Conservation (phyloP, 1,139 yeast species). For the Hansenula sp. region DNA sequence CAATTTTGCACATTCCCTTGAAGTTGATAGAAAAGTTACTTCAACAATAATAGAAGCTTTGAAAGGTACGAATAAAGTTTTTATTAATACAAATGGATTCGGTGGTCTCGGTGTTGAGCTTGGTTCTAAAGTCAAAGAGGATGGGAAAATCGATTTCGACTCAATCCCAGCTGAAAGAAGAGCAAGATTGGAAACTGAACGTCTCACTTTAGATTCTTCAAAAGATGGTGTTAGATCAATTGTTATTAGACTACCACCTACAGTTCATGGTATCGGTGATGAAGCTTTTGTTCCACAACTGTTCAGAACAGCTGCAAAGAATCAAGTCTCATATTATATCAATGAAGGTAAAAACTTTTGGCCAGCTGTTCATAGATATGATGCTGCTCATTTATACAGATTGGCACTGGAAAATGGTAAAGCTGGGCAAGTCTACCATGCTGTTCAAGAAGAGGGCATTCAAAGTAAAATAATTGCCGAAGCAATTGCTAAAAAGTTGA, state of each 20-base stretch:
- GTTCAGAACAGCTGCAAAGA: constrained; percentile 11
- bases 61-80: neutral
- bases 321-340: constrained; percentile 21
- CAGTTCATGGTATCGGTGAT: constrained; percentile 29
- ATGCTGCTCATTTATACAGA: constrained; percentile 18
- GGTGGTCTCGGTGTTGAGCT: neutral
- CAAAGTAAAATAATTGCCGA: constrained; percentile 23
- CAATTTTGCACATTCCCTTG: neutral
- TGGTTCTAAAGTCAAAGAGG: too few relatives aligned
- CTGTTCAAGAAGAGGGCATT: constrained; percentile 23
- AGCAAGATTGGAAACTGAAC: neutral
- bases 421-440: constrained; percentile 26
- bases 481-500: constrained; percentile 21
- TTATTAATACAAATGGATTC: neutral
- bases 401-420: constrained; percentile 27
- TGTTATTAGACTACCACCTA: constrained; percentile 26
- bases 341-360: constrained; percentile 28
- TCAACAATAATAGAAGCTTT: neutral
- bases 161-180: neutral
- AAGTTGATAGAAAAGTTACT: neutral
- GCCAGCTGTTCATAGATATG: constrained; percentile 27
- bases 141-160: too few relatives aligned
- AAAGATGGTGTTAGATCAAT: constrained; percentile 22
- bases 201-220: neutral
- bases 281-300: constrained; percentile 18